Base-by-base conservation (phyloP, 306 rosid genomes). In the Begonia loranthoides region DNA sequence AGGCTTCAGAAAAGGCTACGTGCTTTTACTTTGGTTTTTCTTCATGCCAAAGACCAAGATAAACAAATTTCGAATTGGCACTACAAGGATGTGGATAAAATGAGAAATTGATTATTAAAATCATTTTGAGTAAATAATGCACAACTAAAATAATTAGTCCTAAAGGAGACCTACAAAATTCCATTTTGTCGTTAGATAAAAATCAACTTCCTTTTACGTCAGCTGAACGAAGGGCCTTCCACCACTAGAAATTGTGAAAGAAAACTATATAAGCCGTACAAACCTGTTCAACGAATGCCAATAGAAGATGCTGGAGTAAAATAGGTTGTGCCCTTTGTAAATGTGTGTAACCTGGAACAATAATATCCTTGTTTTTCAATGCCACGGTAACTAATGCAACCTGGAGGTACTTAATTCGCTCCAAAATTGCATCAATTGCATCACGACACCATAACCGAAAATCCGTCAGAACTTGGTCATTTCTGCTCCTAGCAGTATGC, bases 201-300 rank as follows among this genome's bases (percentile, higher is more conserved):
- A 28, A 28, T 28, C 36, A 28, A 1, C 36, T 28, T 28, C 36
- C 36, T 28, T 28, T 28, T 28, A 5, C 9, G 36, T 28, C 36
- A 28, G 4, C 36, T 28, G 36, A 28, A 28, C 36, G 0, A 28
- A 28, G 36, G 36, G 36, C 36, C 1, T 28, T 28, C 36, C 36
- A 28, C 36, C 36, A 28, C 36, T 28, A 28, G 36, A 28, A 28
- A 28, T 28, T 28, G 36, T 28, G 8, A 28, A 28, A 28, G 13
- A 22, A n/a, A 54, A 54, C 41, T 56, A 8, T 17, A 44, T 0
- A 44, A 44, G 19, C 49, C 17, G 50, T 1, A n/a, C 75, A 66
- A 49, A 90, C 99, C 99, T 86, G 86, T 69, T 90, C 99, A 58
- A 85, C 94, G 63, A 76, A 90, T 7, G 99, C 95, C 52, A 90